phyloP scores from a whole-genome alignment of 371 early-diverging fungal species.

The Mortierella sp. region DNA sequence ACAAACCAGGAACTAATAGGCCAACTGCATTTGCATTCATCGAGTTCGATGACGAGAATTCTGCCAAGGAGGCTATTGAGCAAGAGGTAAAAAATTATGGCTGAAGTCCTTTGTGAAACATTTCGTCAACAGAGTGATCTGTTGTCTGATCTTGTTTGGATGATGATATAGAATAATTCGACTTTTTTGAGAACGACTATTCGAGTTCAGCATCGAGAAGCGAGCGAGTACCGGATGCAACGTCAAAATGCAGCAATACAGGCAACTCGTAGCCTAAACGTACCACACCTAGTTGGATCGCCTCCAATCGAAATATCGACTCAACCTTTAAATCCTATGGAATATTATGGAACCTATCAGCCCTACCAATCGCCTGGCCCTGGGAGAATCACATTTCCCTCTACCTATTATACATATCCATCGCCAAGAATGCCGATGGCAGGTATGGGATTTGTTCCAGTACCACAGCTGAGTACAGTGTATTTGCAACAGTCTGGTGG shows the following conservation, averaged over 20 bases:
- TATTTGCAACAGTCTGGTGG: neutral
- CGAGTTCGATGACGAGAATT: conserved; percentile 63
- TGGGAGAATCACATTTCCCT: conserved; percentile 22
- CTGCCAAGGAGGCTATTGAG: conserved; percentile 69
- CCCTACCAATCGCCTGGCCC: conserved; percentile 15
- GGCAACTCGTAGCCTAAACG: conserved; percentile 13
- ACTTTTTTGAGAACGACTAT: conserved; percentile 50
- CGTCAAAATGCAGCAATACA: conserved; percentile 36
- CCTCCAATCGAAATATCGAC: conserved; percentile 2
- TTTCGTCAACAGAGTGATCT: too few relatives aligned
- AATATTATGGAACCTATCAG: neutral
- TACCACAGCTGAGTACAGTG: conserved; percentile 10
- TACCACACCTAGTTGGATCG: neutral
- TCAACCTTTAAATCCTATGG: neutral
- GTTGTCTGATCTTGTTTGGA: too few relatives aligned
- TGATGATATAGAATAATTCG: conserved; percentile 56
- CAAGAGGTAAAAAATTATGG: conserved; percentile 61
- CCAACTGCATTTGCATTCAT: conserved; percentile 70
- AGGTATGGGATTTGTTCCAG: conserved; percentile 15
- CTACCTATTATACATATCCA: conserved; percentile 23
- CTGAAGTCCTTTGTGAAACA: too few relatives aligned
- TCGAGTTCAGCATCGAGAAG: conserved; percentile 58
- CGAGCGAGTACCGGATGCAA: conserved; percentile 50
- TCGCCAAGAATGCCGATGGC: conserved; percentile 16
- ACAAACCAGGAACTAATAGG: conserved; percentile 12